These are phyloP conservation scores for Helotiales sp. DNA, from an alignment of 2,329 filamentous ascomycete genomes.

Conservation along the genomic window DNA sequence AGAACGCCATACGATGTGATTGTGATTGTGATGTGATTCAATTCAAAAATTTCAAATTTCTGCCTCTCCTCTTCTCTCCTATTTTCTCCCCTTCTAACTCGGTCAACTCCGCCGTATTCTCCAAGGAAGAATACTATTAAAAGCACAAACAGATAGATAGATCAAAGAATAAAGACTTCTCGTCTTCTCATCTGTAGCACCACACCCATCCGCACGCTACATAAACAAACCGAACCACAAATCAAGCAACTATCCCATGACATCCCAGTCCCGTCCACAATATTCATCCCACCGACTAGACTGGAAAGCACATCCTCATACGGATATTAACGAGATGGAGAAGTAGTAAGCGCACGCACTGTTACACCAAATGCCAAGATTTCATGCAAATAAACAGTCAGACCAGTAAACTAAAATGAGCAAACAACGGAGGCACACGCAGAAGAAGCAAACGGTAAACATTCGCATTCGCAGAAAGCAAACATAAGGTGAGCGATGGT, in stretches of 20 bases:
- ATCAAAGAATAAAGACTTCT: background rate
- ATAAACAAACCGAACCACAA: background rate
- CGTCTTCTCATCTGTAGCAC: background rate
- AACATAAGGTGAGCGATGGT: conserved; percentile 20
- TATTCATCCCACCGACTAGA: background rate
- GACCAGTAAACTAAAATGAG: background rate
- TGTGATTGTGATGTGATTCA: no score
- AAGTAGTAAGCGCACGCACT: background rate
- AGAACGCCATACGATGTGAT: no score
- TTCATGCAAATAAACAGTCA: background rate
- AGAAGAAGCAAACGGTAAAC: conserved; percentile 1
- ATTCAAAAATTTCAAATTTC: background rate
- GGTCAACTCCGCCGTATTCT: background rate
- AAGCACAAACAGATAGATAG: background rate
- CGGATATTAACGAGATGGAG: background rate
- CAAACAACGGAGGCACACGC: background rate
- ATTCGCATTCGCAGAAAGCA: conserved; percentile 15
- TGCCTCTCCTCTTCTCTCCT: background rate
- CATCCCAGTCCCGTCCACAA: background rate
- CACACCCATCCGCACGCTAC: background rate
- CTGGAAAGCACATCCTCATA: background rate
- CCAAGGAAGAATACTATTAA: background rate
- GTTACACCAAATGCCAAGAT: background rate
- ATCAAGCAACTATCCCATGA: background rate
- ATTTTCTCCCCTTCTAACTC: background rate